Percentiles rank a stretch among this genome's conserved stretches.
Evolutionary conservation across 805 yeast species (phyloP).

Genomic region (Candida ovalis): DNA sequence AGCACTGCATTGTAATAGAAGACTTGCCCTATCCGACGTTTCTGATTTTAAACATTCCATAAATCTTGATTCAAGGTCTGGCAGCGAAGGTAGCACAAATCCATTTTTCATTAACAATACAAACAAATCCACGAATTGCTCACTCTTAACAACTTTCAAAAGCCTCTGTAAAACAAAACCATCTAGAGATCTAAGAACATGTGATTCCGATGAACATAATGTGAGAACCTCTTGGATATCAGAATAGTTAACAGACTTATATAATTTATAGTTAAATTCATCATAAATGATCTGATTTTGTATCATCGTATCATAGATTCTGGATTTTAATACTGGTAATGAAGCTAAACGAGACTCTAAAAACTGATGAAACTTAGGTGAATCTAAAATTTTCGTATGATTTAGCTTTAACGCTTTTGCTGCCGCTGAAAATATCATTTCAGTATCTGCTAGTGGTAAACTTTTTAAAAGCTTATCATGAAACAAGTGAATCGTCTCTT

Average conservation of each 20-base stretch:
- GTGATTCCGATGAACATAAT: too few relatives aligned
- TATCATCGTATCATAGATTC: not conserved
- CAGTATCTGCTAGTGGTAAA: not conserved
- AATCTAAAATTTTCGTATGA: not conserved
- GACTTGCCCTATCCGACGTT: not conserved
- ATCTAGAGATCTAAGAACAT: not conserved
- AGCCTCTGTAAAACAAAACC: not conserved
- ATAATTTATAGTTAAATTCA: not conserved
- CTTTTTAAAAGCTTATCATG: not conserved
- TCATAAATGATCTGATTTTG: not conserved
- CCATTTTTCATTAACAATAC: not conserved
- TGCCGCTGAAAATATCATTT: not conserved
- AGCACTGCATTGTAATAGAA: not conserved
- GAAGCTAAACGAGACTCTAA: not conserved
- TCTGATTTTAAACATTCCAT: not conserved
- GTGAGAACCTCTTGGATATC: not conserved
- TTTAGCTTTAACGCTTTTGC: not conserved
- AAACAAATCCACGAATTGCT: not conserved
- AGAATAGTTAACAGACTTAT: not conserved
- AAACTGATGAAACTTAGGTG: not conserved
- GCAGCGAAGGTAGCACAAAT: not conserved
- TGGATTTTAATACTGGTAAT: not conserved
- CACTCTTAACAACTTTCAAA: not conserved
- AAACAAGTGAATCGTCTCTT: not conserved
- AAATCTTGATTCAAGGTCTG: not conserved